These are phyloP conservation scores for Hemisphaericaspora subhashii DNA, from an alignment of 1,139 yeast species.

Conservation along the genomic window DNA sequence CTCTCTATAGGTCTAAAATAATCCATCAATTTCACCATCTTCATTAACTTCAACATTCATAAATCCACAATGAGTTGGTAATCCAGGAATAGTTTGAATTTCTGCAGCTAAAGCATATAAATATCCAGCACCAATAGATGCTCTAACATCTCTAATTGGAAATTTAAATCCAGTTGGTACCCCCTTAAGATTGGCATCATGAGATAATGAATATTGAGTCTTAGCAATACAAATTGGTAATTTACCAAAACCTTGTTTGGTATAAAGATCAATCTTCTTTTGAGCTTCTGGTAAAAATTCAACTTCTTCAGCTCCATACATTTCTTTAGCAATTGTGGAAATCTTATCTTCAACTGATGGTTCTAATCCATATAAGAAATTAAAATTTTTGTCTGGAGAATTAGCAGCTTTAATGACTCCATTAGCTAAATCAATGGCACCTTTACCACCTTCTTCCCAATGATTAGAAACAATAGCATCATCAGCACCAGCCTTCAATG, in stretches of 20 bases:
- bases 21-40: slow-evolving; percentile 92
- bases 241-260: slow-evolving; percentile 86
- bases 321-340: slow-evolving; percentile 75
- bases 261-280: slow-evolving; percentile 78
- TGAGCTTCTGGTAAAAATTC: slow-evolving; percentile 86
- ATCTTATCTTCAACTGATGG: slow-evolving; percentile 81
- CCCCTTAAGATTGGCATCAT: slow-evolving; percentile 90
- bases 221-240: slow-evolving; percentile 96
- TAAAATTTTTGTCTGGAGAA: slow-evolving; percentile 51
- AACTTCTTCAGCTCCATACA: slow-evolving; percentile 94
- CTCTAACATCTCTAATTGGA: slow-evolving; percentile 93
- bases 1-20: slow-evolving; percentile 54
- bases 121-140: slow-evolving; percentile 96
- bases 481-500: slow-evolving; percentile 89
- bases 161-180: slow-evolving; percentile 92
- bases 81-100: slow-evolving; percentile 96
- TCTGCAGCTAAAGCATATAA: slow-evolving; percentile 96
- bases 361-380: slow-evolving; percentile 72
- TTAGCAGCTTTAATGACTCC: slow-evolving; percentile 80
- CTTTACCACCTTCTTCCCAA: slow-evolving; percentile 98
- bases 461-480: slow-evolving; percentile 95
- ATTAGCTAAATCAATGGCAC: slow-evolving; percentile 84
- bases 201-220: slow-evolving; percentile 95
- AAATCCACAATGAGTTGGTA: slow-evolving; percentile 95
- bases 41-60: slow-evolving; percentile 95